Evolutionary conservation across 2,329 filamentous ascomycete species (phyloP).

Genomic region (Epichloe uncinata): DNA sequence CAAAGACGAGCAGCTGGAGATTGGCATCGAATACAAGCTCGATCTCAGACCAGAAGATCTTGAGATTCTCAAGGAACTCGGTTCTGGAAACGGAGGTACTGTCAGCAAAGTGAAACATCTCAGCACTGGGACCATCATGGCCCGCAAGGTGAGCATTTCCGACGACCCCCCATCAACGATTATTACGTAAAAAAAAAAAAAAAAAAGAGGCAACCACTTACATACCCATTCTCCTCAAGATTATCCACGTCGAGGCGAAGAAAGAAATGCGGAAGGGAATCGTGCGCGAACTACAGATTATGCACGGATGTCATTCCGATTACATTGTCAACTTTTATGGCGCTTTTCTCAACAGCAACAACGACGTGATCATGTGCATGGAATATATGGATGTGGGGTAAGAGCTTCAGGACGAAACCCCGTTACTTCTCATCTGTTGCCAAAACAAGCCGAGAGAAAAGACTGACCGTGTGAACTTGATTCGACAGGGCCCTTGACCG

Average conservation of each 20-base stretch:
- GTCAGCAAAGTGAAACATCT: constrained; percentile 97
- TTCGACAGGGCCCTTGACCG: constrained; percentile 67
- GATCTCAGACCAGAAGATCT: constrained; percentile 87
- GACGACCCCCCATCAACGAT: background rate
- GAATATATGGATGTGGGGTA: constrained; percentile 99
- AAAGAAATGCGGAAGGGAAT: constrained; percentile 95
- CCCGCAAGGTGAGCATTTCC: constrained; percentile 61
- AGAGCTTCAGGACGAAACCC: constrained; percentile 22
- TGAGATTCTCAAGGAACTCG: constrained; percentile 85
- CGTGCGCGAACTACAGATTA: constrained; percentile 91
- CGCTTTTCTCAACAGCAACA: constrained; percentile 89
- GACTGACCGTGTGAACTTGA: background rate
- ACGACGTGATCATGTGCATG: constrained; percentile 99
- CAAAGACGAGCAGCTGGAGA: constrained; percentile 60
- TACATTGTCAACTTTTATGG: constrained; percentile 98
- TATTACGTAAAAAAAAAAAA: background rate
- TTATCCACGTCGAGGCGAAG: constrained; percentile 97
- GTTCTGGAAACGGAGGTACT: constrained; percentile 91
- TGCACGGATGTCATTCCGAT: constrained; percentile 93
- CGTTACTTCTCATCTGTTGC: background rate
- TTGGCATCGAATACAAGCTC: constrained; percentile 92
- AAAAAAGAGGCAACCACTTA: background rate
- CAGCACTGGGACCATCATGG: constrained; percentile 92
- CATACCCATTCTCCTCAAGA: constrained; percentile 33
- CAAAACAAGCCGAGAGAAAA: background rate